Base-by-base conservation (phyloP, 306 rosid genomes). In the Ormosia emarginata region DNA sequence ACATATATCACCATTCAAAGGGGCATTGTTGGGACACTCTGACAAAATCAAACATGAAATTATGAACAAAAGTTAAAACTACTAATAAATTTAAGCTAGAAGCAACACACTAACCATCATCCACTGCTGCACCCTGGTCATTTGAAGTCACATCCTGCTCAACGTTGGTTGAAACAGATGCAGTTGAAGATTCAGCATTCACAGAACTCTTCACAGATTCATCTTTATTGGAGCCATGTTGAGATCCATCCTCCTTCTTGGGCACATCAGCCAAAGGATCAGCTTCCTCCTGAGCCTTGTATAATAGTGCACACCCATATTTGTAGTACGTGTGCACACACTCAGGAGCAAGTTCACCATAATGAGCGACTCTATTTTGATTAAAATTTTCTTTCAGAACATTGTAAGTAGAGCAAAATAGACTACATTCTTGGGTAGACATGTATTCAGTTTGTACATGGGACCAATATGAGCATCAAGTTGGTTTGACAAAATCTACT, bases 251-350 rank as follows among this genome's bases (percentile, higher is more conserved):
- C 83, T 87, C 91, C 82, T 89, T 91, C 89, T 95, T 95, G 10
- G 99, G 99, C 18, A 95, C 92, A 86, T 56, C 75, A 66, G 82
- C 99, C 78, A 95, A 83, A 39, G 99, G 99, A 85, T 93, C 97
- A 68, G 99, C 89, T 81, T 95, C 99, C 86, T 92, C 99, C 81
- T 95, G 99, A 66, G 97, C 98, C 83, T 95, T 93, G 88, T 88
- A 92, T 14, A 95, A 83, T 56, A 95, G 86, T 2, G 98, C 97
- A 79, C 94, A 88, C 71, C 99, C 99, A 84, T 90, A 95, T 81
- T 84, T 92, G 79, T 92, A 95, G 92, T 95, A 95, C 2, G 92
- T 85, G 34, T 82, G 85, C 15, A 95, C 90, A 77, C 99, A 95
- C 78, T 92, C 96, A 47, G 96, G 93, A 84, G 97, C 86, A 30